A percentile compares a stretch with the other conserved stretches of the same genome.
Conservation (phyloP, 352 stramenopile genomes). For the Pythium vanterpoolii region DNA sequence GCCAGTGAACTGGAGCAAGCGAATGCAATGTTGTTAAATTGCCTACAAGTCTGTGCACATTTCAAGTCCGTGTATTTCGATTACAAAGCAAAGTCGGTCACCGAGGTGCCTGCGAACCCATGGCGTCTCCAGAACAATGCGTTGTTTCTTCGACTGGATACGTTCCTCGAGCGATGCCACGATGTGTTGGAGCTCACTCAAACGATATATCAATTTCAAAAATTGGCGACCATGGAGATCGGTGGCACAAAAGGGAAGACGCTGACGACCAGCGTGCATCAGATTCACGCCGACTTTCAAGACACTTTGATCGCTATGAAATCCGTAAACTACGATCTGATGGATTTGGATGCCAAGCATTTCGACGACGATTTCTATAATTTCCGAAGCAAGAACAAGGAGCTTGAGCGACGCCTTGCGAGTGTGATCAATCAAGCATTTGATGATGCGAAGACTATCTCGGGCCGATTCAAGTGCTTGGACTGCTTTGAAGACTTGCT, state of each 20-base stretch:
- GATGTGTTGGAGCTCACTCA: slow-evolving; percentile 88
- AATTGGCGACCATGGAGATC: slow-evolving; percentile 87
- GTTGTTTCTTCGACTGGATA: slow-evolving; percentile 87
- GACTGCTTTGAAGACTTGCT: slow-evolving; percentile 90
- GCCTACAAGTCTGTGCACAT: slow-evolving; percentile 77
- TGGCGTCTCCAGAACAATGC: slow-evolving; percentile 92
- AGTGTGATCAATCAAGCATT: slow-evolving; percentile 92
- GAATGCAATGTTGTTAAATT: slow-evolving; percentile 65
- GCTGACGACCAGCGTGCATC: slow-evolving; percentile 84
- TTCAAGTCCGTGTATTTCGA: slow-evolving; percentile 93
- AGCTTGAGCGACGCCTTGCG: slow-evolving; percentile 82
- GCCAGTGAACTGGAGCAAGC: slow-evolving; percentile 66
- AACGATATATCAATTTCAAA: slow-evolving; percentile 89
- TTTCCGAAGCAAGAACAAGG: slow-evolving; percentile 87
- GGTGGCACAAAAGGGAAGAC: slow-evolving; percentile 92
- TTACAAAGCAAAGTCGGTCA: slow-evolving; percentile 86
- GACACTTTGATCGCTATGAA: slow-evolving; percentile 77
- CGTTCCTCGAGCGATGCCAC: slow-evolving; percentile 90
- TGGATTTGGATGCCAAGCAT: slow-evolving; percentile 87
- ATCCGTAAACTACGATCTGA: slow-evolving; percentile 81
- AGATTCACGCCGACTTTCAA: slow-evolving; percentile 88
- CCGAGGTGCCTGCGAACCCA: slow-evolving; percentile 80
- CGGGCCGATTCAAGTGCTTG: slow-evolving; percentile 87
- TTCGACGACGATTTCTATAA: slow-evolving; percentile 92
- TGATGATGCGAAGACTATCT: slow-evolving; percentile 89